Evolutionary conservation across 2,329 filamentous ascomycete species (phyloP), one percentile per base, ranked within the genome.

Genomic region (Arthrobotrys sphaeroides): DNA sequence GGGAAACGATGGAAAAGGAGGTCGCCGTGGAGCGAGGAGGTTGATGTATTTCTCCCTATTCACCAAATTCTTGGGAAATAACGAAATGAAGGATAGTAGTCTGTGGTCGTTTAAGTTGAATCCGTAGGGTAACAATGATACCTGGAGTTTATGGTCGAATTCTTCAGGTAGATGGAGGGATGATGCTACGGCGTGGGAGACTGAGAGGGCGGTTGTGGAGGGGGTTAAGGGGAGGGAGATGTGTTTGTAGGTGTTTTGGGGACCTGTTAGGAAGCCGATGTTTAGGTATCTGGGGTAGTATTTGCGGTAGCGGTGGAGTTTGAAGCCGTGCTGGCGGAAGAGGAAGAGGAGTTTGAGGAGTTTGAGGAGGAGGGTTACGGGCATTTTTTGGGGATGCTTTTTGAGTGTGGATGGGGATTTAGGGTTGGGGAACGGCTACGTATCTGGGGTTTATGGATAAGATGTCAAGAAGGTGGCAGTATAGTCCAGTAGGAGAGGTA

Each of bases 41-140:
- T 22, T 13, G 7, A 70, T 33, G 20, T 53, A 40, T 7, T 26
- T 18, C 26, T 70, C 53, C n/a, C 22, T 55, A 16, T 33, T 9
- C 0, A 49, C 26, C n/a, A 42, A 45, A 12, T 62, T 55, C n/a
- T 24, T 36, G 2, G 24, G 20, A 38, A 70, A 47, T 13, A 53
- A 6, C 3, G 38, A 33, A 1, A 70, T 49, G 26, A 69, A 33
- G 3, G 33, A n/a, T 1, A 61, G 45, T 12, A 62, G 40, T 4
- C 66, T 5, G 57, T 43, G 38, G 24, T 62, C 66, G 40, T 70
- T 40, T 16, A 60, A 26, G 20, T 45, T 33, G 66, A 70, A 70
- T 1, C 66, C 57, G 26, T 70, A 70, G 6, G 66, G 66, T 16
- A 70, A 57, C 1, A 70, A n/a, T 10, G n/a, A 38, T 1, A 70